phyloP scores from a whole-genome alignment of 2,329 filamentous ascomycete genomes.

The Penicillium olsonii region DNA sequence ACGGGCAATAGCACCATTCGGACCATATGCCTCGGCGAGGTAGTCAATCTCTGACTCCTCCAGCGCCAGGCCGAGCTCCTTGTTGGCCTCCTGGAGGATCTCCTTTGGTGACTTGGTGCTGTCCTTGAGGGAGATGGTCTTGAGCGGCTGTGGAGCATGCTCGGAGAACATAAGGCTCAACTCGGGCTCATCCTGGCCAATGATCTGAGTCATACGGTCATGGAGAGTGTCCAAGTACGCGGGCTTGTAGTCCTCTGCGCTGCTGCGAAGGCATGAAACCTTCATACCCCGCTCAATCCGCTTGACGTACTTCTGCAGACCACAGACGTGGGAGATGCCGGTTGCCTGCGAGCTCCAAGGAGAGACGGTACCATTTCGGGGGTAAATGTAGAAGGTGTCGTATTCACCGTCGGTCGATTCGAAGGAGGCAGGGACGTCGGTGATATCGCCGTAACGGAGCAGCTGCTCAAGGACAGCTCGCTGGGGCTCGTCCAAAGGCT shows the following conservation, averaged over 20 bases:
- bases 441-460: conserved; percentile 62
- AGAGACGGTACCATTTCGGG: conserved; percentile 78
- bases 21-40: conserved; percentile 78
- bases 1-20: conserved; percentile 58
- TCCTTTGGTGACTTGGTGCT: conserved; percentile 66
- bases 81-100: conserved; percentile 80
- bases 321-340: conserved; percentile 89
- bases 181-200: conserved; percentile 67
- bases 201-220: conserved; percentile 93
- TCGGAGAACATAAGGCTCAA: conserved; percentile 78
- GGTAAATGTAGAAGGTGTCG: conserved; percentile 70
- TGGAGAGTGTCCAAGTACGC: conserved; percentile 68
- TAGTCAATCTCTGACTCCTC: conserved; percentile 91
- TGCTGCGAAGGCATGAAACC: conserved; percentile 62
- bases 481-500: conserved; percentile 49
- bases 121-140: conserved; percentile 73
- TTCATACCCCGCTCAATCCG: conserved; percentile 86
- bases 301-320: conserved; percentile 68
- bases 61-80: conserved; percentile 78
- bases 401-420: conserved; percentile 52
- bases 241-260: conserved; percentile 60
- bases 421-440: conserved; percentile 47
- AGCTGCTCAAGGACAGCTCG: conserved; percentile 59
- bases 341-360: conserved; percentile 98
- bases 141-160: conserved; percentile 63